phyloP scores from a whole-genome alignment of 129 eudicot species.

The Tagetes patula region DNA sequence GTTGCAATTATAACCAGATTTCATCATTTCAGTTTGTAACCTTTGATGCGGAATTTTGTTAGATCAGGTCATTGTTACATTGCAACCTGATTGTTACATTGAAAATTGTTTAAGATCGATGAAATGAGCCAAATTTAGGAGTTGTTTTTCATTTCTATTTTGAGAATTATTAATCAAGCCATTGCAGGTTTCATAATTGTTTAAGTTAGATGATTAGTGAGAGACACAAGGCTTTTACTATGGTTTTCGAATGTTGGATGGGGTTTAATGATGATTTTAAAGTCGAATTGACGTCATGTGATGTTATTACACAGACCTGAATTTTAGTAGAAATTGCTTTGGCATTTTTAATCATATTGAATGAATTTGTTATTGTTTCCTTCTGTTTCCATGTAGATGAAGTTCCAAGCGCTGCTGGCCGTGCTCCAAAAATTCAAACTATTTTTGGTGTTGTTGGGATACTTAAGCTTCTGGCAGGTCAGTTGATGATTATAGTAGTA shows the following conservation, averaged over 20 bases:
- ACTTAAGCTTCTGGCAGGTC: constrained; percentile 87
- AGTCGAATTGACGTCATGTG: not conserved
- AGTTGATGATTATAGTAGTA: constrained; percentile 11
- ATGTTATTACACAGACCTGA: not conserved
- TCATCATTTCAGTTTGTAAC: not conserved
- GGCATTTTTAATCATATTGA: not conserved
- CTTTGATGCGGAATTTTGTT: not conserved
- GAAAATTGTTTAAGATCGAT: constrained; percentile 5
- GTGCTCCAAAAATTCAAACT: constrained; percentile 66
- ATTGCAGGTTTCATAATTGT: not conserved
- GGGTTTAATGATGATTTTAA: not conserved
- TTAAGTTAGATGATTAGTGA: not conserved
- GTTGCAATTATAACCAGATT: constrained; percentile 5
- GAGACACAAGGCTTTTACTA: not conserved
- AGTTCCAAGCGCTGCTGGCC: constrained; percentile 47
- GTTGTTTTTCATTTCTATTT: not conserved
- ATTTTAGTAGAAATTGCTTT: not conserved
- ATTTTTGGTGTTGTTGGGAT: constrained; percentile 85
- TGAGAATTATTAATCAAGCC: not conserved
- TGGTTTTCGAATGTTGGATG: not conserved
- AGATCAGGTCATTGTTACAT: not conserved
- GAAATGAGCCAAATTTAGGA: not conserved
- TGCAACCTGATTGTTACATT: constrained; percentile 17
- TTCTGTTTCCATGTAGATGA: constrained; percentile 53
- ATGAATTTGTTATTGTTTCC: constrained; percentile 4